Base-by-base conservation (phyloP, 805 yeast genomes). In the Ogataea pilisensis region DNA sequence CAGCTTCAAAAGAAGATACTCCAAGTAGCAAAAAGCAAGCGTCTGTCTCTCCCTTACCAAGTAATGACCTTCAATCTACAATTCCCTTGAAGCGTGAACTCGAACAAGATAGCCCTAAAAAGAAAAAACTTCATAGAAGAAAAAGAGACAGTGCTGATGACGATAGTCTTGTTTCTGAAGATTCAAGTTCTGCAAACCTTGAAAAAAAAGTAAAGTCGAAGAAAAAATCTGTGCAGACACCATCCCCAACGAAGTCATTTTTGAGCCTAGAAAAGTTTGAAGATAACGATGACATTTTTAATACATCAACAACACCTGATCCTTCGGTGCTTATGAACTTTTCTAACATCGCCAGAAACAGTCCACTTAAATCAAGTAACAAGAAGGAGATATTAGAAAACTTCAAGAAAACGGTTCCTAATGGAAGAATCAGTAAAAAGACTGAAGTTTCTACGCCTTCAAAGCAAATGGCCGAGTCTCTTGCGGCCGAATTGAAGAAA, bases 251-350 rank as follows among this genome's bases (percentile, higher is more conserved):
- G 5, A 45, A 47, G 27, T 48, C 58, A 7, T 42, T 52, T 14
- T 39, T 53, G 14, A 33, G 44, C 13, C 32, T 48, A 28, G 61
- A 56, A 19, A 57, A 51, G 31, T 53, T 54, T 35, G 59, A 58
- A 37, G 37, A 47, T 25, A 42, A 39, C n/a, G 51, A 49, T 32
- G 49, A 48, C 22, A 44, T 45, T 13, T 42, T 46, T 28, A 38
- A 34, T 14, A 22, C 38, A n/a, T 37, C 49, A 14, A 3, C 21
- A 4, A 17, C n/a, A 21, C 34, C 39, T 17, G 46, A 49, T 31
- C 34, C 44, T 19, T 43, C 46, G 5, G 42, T 46, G 7, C 32
- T 44, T 6, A 37, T 42, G 11, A 25, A 38, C 7, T 24, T 41
- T 7, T 19, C 44, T 8, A 28, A 37, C n/a, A 46, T 42, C 20